A percentile compares a stretch with the other conserved stretches of the same genome.
Evolutionary conservation across 2,329 filamentous ascomycete species (phyloP).

Genomic region (Ustulina deusta): DNA sequence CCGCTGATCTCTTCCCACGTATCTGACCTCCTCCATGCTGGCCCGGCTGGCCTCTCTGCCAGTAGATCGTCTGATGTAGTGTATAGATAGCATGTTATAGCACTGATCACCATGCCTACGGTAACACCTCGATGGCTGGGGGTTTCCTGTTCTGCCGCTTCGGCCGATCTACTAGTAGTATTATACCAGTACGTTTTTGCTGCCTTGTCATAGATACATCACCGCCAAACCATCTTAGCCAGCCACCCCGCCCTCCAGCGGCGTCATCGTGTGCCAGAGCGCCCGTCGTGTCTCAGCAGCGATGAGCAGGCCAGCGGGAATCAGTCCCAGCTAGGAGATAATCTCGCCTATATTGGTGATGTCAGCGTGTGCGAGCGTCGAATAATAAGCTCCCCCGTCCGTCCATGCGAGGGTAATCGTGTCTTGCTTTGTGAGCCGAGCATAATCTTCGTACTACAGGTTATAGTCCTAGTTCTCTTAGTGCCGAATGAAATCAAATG

Average conservation of each 20-base stretch:
- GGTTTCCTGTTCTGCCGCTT: slow-evolving; percentile 3
- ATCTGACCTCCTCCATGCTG: background rate
- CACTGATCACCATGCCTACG: background rate
- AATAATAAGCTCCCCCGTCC: slow-evolving; percentile 33
- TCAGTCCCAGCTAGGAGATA: background rate
- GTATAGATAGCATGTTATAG: background rate
- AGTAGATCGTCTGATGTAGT: background rate
- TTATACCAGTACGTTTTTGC: background rate
- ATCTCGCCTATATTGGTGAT: slow-evolving; percentile 23
- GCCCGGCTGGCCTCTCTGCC: background rate
- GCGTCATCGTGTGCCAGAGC: slow-evolving; percentile 22
- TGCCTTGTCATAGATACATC: slow-evolving; percentile 23
- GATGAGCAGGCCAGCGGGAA: background rate
- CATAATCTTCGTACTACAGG: background rate
- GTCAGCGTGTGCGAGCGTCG: slow-evolving; percentile 27
- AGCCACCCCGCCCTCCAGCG: slow-evolving; percentile 5
- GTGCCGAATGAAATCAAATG: slow-evolving; percentile 14
- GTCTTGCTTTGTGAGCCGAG: slow-evolving; percentile 31
- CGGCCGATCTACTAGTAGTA: background rate
- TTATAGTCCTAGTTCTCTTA: background rate
- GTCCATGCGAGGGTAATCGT: slow-evolving; percentile 12
- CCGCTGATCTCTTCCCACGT: slow-evolving; percentile 15
- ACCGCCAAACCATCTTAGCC: slow-evolving; percentile 1
- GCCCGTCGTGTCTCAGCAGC: slow-evolving; percentile 20
- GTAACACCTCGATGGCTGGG: slow-evolving; percentile 3